Evolutionary conservation across 306 rosid genomes (phyloP).

Genomic region (Abrus precatorius): DNA sequence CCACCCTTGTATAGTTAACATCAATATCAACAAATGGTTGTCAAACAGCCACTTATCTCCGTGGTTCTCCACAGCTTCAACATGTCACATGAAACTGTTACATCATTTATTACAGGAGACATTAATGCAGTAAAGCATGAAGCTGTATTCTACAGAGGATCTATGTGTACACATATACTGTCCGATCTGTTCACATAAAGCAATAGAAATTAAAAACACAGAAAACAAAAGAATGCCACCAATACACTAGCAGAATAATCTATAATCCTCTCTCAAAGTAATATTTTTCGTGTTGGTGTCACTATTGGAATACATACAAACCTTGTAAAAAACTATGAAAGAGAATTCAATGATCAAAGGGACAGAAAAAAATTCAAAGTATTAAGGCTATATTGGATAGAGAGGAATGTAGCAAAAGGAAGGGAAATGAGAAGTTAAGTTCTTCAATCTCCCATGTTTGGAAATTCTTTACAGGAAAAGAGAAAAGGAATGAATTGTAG

Average conservation of each 20-base stretch:
- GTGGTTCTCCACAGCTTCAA: conserved; percentile 23
- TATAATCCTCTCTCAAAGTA: background rate
- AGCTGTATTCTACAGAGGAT: background rate
- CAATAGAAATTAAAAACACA: conserved; percentile 8
- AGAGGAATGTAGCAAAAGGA: background rate
- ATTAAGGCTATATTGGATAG: background rate
- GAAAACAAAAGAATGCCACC: background rate
- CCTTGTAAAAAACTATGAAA: background rate
- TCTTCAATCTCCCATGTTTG: background rate
- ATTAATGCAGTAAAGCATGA: conserved; percentile 2
- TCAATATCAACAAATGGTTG: background rate
- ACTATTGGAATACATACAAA: conserved; percentile 11
- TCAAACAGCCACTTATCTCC: background rate
- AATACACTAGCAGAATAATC: conserved; percentile 8
- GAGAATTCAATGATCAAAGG: conserved; percentile 7
- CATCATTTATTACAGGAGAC: background rate
- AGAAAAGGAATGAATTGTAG: background rate
- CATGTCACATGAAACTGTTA: background rate
- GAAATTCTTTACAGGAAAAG: conserved; percentile 18
- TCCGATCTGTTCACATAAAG: conserved; percentile 9
- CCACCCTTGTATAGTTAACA: conserved; percentile 9
- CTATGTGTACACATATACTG: background rate
- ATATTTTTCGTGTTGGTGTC: conserved; percentile 13
- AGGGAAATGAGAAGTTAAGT: conserved; percentile 23
- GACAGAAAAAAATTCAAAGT: background rate